A percentile compares a stretch with the other conserved stretches of the same genome.
These are phyloP conservation scores for Epicoccum nigrum DNA, from an alignment of 2,329 filamentous ascomycete genomes.

Conservation along the genomic window DNA sequence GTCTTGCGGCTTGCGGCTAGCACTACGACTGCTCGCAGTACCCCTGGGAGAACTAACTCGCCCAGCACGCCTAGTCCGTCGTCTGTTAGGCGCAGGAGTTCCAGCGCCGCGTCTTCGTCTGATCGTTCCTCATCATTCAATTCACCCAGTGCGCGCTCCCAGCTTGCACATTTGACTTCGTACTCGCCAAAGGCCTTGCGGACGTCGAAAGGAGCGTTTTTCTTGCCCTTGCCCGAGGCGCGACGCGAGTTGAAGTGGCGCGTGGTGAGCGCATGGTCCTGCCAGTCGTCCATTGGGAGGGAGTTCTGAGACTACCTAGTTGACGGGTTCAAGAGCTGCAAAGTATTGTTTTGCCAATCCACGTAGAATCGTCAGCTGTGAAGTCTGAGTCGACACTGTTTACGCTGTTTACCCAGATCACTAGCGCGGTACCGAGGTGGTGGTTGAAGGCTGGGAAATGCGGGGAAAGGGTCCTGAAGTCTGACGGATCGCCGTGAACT, in stretches of 20 bases:
- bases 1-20: slow-evolving; percentile 27
- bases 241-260: slow-evolving; percentile 25
- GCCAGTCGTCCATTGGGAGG: slow-evolving; percentile 30
- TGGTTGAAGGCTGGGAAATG: slow-evolving; percentile 1
- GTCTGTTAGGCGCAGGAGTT: slow-evolving; percentile 28
- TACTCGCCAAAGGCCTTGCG: slow-evolving; percentile 34
- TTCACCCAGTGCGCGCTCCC: slow-evolving; percentile 18
- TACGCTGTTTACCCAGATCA: not conserved
- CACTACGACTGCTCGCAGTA: slow-evolving; percentile 22
- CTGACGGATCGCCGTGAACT: not conserved
- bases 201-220: slow-evolving; percentile 27
- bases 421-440: not conserved
- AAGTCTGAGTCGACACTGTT: not conserved
- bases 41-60: slow-evolving; percentile 22
- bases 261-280: slow-evolving; percentile 29
- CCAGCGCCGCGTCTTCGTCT: slow-evolving; percentile 20
- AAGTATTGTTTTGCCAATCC: not conserved
- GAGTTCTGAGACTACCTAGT: not conserved
- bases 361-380: not conserved
- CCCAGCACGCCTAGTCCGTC: slow-evolving; percentile 30
- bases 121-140: not conserved
- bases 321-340: not conserved
- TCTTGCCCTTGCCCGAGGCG: slow-evolving; percentile 18
- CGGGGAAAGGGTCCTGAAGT: slow-evolving; percentile 9
- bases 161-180: slow-evolving; percentile 28